phyloP scores from a whole-genome alignment of 1,139 yeast species.

The Yamadazyma oceani region DNA sequence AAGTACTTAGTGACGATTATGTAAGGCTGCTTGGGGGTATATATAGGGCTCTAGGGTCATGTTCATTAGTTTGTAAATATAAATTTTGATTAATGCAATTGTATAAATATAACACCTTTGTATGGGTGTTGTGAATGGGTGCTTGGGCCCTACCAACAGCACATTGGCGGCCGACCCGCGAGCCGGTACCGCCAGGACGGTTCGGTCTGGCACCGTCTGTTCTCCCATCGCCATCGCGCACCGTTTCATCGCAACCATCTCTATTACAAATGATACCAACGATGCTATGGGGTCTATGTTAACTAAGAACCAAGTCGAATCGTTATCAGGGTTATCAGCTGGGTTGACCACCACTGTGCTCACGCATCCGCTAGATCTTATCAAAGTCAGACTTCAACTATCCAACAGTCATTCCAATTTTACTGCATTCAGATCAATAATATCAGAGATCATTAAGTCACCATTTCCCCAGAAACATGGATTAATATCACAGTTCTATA shows the following conservation, averaged over 20 bases:
- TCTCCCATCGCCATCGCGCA: neutral
- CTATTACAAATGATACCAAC: neutral
- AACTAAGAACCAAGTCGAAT: constrained; percentile 34
- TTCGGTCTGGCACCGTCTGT: too few relatives aligned
- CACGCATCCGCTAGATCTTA: constrained; percentile 86
- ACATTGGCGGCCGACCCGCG: too few relatives aligned
- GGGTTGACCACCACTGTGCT: constrained; percentile 78
- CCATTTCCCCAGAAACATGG: constrained; percentile 1
- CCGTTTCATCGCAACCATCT: neutral
- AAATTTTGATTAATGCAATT: too few relatives aligned
- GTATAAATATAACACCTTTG: too few relatives aligned
- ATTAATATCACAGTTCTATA: constrained; percentile 39
- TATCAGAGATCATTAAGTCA: constrained; percentile 8
- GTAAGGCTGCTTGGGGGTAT: too few relatives aligned
- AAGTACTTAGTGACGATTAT: constrained; percentile 48
- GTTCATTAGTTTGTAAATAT: too few relatives aligned
- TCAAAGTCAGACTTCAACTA: constrained; percentile 77
- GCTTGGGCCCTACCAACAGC: too few relatives aligned
- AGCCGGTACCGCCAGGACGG: too few relatives aligned
- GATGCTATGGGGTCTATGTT: neutral
- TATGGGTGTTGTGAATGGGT: too few relatives aligned
- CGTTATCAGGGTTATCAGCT: constrained; percentile 76
- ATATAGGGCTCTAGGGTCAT: neutral
- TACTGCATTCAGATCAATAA: constrained; percentile 6
- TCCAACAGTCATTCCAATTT: constrained; percentile 8